These are phyloP conservation scores for Kurtzmaniella quercitrusa DNA, from an alignment of 1,139 yeast genomes.

Conservation along the genomic window DNA sequence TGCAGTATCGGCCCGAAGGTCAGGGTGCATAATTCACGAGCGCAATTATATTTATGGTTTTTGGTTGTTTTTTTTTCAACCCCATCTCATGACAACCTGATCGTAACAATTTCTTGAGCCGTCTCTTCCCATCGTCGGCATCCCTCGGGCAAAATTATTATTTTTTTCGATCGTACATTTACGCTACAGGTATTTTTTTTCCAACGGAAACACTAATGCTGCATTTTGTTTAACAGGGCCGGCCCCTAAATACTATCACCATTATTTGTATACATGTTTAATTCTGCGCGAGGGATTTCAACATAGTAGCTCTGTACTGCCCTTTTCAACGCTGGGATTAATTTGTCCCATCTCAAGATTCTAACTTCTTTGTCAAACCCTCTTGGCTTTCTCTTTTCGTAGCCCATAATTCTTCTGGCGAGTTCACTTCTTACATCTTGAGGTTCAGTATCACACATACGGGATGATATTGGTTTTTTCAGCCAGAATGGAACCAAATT, in stretches of 20 bases:
- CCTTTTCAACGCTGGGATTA: constrained; percentile 56
- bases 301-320: constrained; percentile 64
- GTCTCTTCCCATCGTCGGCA: not conserved
- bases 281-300: constrained; percentile 36
- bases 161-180: not conserved
- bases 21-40: no score
- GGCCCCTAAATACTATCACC: not conserved
- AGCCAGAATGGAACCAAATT: constrained; percentile 70
- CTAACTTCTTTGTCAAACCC: constrained; percentile 68
- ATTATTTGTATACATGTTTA: constrained; percentile 6
- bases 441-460: constrained; percentile 22
- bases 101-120: no score
- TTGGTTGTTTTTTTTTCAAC: no score
- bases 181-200: not conserved
- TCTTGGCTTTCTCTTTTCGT: constrained; percentile 58
- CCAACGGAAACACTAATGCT: not conserved
- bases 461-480: constrained; percentile 53
- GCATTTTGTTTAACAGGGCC: not conserved
- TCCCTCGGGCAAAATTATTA: not conserved
- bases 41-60: no score
- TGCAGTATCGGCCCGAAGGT: no score
- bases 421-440: constrained; percentile 51
- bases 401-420: constrained; percentile 64
- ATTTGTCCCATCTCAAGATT: constrained; percentile 56
- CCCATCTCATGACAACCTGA: no score